phyloP scores from a whole-genome alignment of 2,329 filamentous ascomycete genomes.

The Chalara sp. region DNA sequence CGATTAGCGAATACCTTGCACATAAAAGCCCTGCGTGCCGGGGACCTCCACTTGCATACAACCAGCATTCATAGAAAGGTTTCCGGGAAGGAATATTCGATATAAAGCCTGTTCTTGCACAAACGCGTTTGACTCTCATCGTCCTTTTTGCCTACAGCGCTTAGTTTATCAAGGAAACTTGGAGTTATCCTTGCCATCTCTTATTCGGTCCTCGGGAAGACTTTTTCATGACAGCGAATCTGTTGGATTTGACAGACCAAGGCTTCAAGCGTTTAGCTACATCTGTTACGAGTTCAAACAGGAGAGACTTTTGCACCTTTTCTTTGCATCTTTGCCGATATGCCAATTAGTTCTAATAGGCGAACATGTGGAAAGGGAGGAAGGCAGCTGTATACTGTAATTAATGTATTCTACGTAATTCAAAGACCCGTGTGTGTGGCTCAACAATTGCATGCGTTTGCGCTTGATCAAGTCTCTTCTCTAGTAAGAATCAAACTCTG shows the following conservation, averaged over 20 bases:
- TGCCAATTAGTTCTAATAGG: neutral
- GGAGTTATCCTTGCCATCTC: neutral
- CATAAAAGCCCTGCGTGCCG: constrained; percentile 5
- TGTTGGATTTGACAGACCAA: too few relatives aligned
- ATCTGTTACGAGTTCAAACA: too few relatives aligned
- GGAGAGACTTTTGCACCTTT: too few relatives aligned
- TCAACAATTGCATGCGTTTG: too few relatives aligned
- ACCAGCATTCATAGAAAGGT: neutral
- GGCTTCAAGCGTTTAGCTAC: too few relatives aligned
- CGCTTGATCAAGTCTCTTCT: too few relatives aligned
- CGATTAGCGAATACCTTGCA: constrained; percentile 1
- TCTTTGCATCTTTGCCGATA: too few relatives aligned
- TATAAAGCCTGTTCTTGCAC: neutral
- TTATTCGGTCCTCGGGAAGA: neutral
- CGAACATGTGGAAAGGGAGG: neutral
- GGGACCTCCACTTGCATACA: neutral
- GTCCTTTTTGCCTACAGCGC: neutral
- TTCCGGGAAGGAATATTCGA: neutral
- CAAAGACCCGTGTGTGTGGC: too few relatives aligned
- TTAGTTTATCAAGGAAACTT: neutral
- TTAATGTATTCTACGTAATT: constrained; percentile 25
- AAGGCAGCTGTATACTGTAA: constrained; percentile 11
- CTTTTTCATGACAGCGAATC: neutral
- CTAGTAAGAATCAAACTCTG: too few relatives aligned
- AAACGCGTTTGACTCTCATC: neutral